Percentiles rank a stretch among this genome's conserved stretches.
Conservation (phyloP, 495 filamentous ascomycete genomes). For the Elasticomyces elasticus region DNA sequence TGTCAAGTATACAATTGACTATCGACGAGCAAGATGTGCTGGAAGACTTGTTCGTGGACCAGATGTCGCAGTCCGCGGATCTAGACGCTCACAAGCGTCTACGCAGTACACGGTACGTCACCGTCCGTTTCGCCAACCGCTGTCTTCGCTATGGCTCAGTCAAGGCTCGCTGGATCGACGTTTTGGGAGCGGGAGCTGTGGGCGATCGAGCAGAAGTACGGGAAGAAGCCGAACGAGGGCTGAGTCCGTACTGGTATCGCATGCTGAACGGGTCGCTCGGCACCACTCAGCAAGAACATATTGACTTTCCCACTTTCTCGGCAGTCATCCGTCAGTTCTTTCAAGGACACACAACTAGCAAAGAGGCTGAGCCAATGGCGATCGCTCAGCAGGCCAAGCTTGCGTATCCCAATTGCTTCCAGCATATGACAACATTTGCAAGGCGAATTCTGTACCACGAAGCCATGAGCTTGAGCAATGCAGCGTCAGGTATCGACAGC, state of each 20-base stretch:
- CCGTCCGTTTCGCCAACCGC: conserved; percentile 84
- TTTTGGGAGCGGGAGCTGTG: conserved; percentile 61
- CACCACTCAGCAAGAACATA: conserved; percentile 28
- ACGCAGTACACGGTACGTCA: conserved; percentile 64
- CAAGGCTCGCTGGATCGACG: conserved; percentile 74
- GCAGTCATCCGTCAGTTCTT: conserved; percentile 18
- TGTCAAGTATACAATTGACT: conserved; percentile 33
- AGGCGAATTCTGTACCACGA: conserved; percentile 64
- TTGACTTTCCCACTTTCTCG: conserved; percentile 34
- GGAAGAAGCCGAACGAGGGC: conserved; percentile 83
- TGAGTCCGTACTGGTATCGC: conserved; percentile 70
- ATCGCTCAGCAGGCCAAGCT: background rate
- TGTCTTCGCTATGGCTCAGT: conserved; percentile 72
- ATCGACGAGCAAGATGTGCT: conserved; percentile 39
- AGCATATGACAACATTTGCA: conserved; percentile 15
- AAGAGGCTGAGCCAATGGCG: background rate
- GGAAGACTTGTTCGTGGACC: conserved; percentile 33
- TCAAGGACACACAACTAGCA: background rate
- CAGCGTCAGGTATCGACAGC: conserved; percentile 49
- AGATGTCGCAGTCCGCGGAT: conserved; percentile 26
- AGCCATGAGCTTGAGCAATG: conserved; percentile 46
- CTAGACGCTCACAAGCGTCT: conserved; percentile 22
- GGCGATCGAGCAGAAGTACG: conserved; percentile 67
- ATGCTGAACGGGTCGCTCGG: conserved; percentile 45
- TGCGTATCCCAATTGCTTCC: conserved; percentile 1